Evolutionary conservation across 1,139 yeast species (phyloP).

Genomic region (Candida sp.): DNA sequence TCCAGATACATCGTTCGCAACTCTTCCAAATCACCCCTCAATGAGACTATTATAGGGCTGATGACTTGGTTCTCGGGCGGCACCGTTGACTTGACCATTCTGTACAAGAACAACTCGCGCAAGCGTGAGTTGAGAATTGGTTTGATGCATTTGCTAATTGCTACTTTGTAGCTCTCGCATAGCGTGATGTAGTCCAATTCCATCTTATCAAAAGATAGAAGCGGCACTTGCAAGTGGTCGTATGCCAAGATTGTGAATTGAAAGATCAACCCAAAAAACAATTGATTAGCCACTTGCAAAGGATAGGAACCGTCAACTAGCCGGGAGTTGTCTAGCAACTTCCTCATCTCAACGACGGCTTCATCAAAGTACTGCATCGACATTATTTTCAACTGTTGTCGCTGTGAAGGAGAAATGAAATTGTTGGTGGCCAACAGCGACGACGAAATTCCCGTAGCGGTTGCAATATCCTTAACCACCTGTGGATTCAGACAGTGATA

Average conservation of each 20-base stretch:
- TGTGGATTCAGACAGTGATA: not conserved
- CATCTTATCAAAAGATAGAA: not conserved
- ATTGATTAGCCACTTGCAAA: not conserved
- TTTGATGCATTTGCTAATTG: not conserved
- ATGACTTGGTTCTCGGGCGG: not conserved
- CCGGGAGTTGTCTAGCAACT: not conserved
- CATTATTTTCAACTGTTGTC: not conserved
- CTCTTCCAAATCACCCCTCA: not conserved
- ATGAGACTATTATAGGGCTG: not conserved
- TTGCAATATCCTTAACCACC: not conserved
- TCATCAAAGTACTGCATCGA: not conserved
- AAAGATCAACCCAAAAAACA: not conserved
- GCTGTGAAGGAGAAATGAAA: conserved; percentile 1
- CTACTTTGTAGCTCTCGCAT: conserved; percentile 1
- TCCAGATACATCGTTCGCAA: not conserved
- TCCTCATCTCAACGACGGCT: not conserved
- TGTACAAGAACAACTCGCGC: not conserved
- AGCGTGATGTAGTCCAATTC: not conserved
- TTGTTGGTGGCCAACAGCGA: not conserved
- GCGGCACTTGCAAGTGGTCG: conserved; percentile 1
- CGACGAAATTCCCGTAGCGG: not conserved
- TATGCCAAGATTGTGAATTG: not conserved
- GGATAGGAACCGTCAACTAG: not conserved
- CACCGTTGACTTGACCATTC: conserved; percentile 1
- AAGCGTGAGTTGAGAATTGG: not conserved